Percentiles rank a stretch among this genome's conserved stretches.
phyloP scores from a whole-genome alignment of 140 eudicot genomes.

The Cichorium intybus region DNA sequence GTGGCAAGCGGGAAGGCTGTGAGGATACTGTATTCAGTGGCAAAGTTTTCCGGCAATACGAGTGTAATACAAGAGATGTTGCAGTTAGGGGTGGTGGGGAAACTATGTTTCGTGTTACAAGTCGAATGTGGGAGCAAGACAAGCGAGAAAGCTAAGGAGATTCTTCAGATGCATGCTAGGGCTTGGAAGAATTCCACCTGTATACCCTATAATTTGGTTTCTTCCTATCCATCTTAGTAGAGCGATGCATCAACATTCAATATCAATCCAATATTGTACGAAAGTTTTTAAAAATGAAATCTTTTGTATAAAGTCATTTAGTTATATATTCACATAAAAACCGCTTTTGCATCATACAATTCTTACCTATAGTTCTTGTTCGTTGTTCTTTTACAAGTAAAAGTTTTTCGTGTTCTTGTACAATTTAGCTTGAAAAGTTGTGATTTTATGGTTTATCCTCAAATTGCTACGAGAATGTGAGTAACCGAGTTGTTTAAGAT shows the following conservation, averaged over 20 bases:
- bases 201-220: neutral
- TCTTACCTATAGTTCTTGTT: too few species aligned
- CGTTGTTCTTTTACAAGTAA: too few species aligned
- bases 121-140: conserved; percentile 13
- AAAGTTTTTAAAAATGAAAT: neutral
- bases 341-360: neutral
- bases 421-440: too few species aligned
- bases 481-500: too few species aligned
- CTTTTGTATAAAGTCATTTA: neutral
- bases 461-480: too few species aligned
- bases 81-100: conserved; percentile 24
- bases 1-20: conserved; percentile 18
- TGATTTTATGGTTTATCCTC: too few species aligned
- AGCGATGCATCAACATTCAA: neutral
- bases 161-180: conserved; percentile 11
- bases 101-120: conserved; percentile 13
- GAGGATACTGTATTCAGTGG: conserved; percentile 18
- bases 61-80: conserved; percentile 26
- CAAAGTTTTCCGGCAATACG: neutral
- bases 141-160: neutral
- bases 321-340: too few species aligned
- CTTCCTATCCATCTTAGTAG: conserved; percentile 18
- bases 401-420: too few species aligned
- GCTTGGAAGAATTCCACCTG: conserved; percentile 18
- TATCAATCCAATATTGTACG: too few species aligned